Base-by-base conservation (phyloP, 2,329 filamentous ascomycete genomes). In the Tetracladium maxilliforme region DNA sequence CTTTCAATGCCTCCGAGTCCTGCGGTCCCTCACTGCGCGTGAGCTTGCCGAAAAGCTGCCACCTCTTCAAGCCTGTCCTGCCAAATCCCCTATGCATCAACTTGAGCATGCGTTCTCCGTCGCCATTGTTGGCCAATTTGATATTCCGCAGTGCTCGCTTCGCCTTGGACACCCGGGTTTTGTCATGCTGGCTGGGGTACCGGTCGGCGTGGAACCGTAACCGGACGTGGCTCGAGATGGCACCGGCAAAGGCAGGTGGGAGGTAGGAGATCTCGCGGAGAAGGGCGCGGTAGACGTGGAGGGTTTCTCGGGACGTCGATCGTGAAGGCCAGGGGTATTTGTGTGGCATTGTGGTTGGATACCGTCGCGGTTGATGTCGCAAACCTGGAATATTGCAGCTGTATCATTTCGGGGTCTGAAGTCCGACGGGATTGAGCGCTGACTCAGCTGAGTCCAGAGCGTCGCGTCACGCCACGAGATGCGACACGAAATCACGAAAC, bases 241-340 rank as follows among this genome's bases (percentile, higher is more conserved):
- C 42, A 19, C 56, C 58, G 30, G 62, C 63, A 19, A 59, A 44
- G 3, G 53, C 52, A 2, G 45, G 42, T 9, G 68, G 67, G 3
- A 75, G 59, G 39, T 76, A 76, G 15, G 63, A 60, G 19, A 57
- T 51, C 48, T 73, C 67, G 30, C 70, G 66, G 18, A 75, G 61
- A 13, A 75, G 49, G 30, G 66, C 57, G 28, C 70, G 60, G 43
- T 70, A 75, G 23, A 70, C 44, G 35, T 62, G 57, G 10, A 58
- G 37, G 4, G 51, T 12, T 23, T 23, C 8, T 19, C 18, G 18
- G 11, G 9, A 19, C 11, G 8, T 8, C 8, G 11, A n/a, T 8
- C 8, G 9, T 19, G 9, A 19, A n/a, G 18, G 11, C 18, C 11
- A n/a, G 18, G 18, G 18, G 18, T 9, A 19, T 8, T 11, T 19